Base-by-base conservation (phyloP, 345 rosid species). In the Rhizophora apiculata region DNA sequence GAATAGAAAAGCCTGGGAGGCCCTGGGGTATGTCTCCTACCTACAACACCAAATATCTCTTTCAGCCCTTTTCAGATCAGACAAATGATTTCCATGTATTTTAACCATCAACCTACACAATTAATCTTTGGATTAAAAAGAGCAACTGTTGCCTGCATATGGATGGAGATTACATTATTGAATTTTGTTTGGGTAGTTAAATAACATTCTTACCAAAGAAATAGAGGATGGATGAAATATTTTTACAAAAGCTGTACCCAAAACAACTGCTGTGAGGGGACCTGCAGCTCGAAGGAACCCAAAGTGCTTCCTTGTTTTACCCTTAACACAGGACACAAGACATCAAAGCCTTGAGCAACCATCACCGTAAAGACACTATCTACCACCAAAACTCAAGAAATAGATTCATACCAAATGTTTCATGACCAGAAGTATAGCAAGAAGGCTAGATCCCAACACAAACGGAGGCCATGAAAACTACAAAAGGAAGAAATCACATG, bases 401-500 rank as follows among this genome's bases (percentile, higher is more conserved):
- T 63, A 7, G 64, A 69, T 74, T 61, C 82, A 70, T 88, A 96
- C 99, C 94, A 92, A 80, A 71, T 87, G 92, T 82, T 92, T 92
- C 98, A 92, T 92, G 79, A 84, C 75, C 79, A 85, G 89, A 77
- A 96, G 85, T 74, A 89, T 76, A 11, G 86, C 86, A 67, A 96
- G 98, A 78, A 90, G 86, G 76, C 76, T 55, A 66, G 91, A 92
- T 80, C 99, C 99, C 98, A 92, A 85, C 69, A 92, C 84, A 82
- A 96, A 96, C 70, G 99, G 99, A 63, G 96, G 98, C 99, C 99
- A 96, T 0, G 87, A 86, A 83, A 96, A 96, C 99, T 96, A 83
- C 96, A 96, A 85, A 86, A 80, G 73, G 73, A 84, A 85, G 84
- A 86, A 43, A 85, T 59, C 74, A 78, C 83, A 84, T 80, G 85